Conservation (phyloP, 2,329 filamentous ascomycete species). For the Curvularia spicifera region DNA sequence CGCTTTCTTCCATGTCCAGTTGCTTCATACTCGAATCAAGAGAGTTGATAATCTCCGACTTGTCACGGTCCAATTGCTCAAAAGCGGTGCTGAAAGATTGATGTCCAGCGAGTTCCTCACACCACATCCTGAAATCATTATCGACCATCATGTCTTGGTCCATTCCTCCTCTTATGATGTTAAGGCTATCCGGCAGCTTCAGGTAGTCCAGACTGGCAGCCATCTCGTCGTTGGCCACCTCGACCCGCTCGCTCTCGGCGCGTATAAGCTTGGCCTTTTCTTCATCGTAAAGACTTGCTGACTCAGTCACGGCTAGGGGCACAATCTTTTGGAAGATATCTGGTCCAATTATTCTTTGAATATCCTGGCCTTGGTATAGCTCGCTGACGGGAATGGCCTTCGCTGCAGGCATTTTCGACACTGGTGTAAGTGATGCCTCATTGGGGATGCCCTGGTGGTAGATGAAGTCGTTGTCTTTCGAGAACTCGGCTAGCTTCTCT, state of each 20-base stretch:
- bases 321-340: slow-evolving; percentile 98
- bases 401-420: slow-evolving; percentile 90
- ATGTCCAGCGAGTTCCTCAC: slow-evolving; percentile 86
- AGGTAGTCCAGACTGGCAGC: slow-evolving; percentile 93
- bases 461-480: slow-evolving; percentile 97
- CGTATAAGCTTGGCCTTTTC: slow-evolving; percentile 96
- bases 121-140: slow-evolving; percentile 92
- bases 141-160: slow-evolving; percentile 89
- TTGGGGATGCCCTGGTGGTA: slow-evolving; percentile 92
- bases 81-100: slow-evolving; percentile 80
- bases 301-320: slow-evolving; percentile 93
- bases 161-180: slow-evolving; percentile 89
- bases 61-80: slow-evolving; percentile 77
- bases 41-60: slow-evolving; percentile 72
- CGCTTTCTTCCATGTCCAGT: slow-evolving; percentile 94
- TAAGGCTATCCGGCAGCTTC: slow-evolving; percentile 84
- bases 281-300: slow-evolving; percentile 95
- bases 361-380: slow-evolving; percentile 95
- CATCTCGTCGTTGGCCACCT: slow-evolving; percentile 94
- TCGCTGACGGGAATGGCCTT: slow-evolving; percentile 98
- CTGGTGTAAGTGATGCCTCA: slow-evolving; percentile 79
- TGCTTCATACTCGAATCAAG: slow-evolving; percentile 85
- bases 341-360: slow-evolving; percentile 93
- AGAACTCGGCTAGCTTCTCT: slow-evolving; percentile 75
- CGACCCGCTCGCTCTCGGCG: slow-evolving; percentile 91